Percentiles rank a stretch among this genome's conserved stretches.
Conservation (phyloP, 495 filamentous ascomycete genomes). For the Aspergillus kassunensis region DNA sequence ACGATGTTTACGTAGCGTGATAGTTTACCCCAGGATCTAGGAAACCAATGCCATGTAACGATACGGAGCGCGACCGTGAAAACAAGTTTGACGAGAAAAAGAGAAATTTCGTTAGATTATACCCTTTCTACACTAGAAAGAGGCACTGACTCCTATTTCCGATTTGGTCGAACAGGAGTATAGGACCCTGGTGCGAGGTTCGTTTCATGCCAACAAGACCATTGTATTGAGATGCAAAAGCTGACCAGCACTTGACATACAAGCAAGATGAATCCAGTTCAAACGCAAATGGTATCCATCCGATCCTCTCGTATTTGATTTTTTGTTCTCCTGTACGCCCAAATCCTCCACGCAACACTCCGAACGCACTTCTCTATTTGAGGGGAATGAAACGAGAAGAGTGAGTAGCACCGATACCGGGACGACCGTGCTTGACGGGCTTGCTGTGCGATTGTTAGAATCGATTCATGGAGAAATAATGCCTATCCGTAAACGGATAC, state of each 20-base stretch:
- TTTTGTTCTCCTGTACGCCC: constrained; percentile 28
- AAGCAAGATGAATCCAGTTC: constrained; percentile 39
- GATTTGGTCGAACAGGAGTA: background rate
- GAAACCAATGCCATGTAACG: too few relatives aligned
- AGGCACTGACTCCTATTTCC: background rate
- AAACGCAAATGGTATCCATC: constrained; percentile 35
- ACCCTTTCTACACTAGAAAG: constrained; percentile 13
- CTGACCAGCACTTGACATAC: constrained; percentile 47
- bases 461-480: background rate
- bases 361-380: constrained; percentile 67
- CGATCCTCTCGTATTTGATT: constrained; percentile 24
- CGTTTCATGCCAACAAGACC: constrained; percentile 44
- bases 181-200: constrained; percentile 11
- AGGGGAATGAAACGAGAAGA: constrained; percentile 99
- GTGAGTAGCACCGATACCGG: constrained; percentile 99
- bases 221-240: constrained; percentile 49
- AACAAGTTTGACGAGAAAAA: background rate
- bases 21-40: too few relatives aligned
- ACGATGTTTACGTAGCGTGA: too few relatives aligned
- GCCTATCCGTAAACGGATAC: background rate
- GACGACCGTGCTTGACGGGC: constrained; percentile 99
- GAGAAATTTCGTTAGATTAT: constrained; percentile 21
- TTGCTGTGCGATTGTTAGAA: constrained; percentile 62
- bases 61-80: background rate
- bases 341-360: constrained; percentile 41